These are phyloP conservation scores for Cyanophora paradoxa DNA, from an alignment of 78 protist species.

Conservation along the genomic window DNA sequence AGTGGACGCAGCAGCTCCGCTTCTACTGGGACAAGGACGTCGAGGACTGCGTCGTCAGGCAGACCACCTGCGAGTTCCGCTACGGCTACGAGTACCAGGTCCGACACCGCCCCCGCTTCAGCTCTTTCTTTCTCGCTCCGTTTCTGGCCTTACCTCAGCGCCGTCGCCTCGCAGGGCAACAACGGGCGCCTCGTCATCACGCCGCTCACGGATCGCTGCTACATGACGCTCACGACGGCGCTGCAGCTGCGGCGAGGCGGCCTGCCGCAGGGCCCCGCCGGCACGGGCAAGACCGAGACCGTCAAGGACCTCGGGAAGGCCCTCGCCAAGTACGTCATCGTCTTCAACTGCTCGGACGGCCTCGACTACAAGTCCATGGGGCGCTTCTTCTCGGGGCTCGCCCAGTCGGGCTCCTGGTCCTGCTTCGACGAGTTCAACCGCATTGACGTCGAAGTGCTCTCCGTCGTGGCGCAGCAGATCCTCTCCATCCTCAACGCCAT, in stretches of 20 bases:
- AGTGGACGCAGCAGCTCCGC: slow-evolving; percentile 73
- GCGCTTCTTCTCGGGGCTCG: slow-evolving; percentile 62
- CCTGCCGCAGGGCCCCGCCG: slow-evolving; percentile 80
- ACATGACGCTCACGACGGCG: slow-evolving; percentile 85
- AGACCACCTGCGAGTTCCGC: slow-evolving; percentile 30
- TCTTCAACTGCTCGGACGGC: slow-evolving; percentile 79
- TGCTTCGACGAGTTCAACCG: slow-evolving; percentile 40
- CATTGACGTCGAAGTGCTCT: slow-evolving; percentile 46
- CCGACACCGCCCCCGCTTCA: too few relatives aligned
- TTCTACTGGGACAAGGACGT: slow-evolving; percentile 56
- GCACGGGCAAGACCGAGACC: slow-evolving; percentile 88
- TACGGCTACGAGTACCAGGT: slow-evolving; percentile 81
- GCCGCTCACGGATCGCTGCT: slow-evolving; percentile 80
- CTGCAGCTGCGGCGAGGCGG: slow-evolving; percentile 66
- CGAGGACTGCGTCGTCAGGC: slow-evolving; percentile 32
- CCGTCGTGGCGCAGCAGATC: slow-evolving; percentile 83
- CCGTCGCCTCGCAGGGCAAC: too few relatives aligned
- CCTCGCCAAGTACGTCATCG: slow-evolving; percentile 57
- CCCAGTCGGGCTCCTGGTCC: slow-evolving; percentile 34
- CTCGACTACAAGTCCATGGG: slow-evolving; percentile 63
- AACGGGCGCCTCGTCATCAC: slow-evolving; percentile 79
- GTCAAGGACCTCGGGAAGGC: slow-evolving; percentile 80
- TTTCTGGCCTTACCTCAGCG: too few relatives aligned
- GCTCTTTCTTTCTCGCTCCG: too few relatives aligned
- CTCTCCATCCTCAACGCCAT: slow-evolving; percentile 53